These are phyloP conservation scores for Podaxis mareebaensis DNA, from an alignment of 768 basidiomycete genomes.

Conservation along the genomic window DNA sequence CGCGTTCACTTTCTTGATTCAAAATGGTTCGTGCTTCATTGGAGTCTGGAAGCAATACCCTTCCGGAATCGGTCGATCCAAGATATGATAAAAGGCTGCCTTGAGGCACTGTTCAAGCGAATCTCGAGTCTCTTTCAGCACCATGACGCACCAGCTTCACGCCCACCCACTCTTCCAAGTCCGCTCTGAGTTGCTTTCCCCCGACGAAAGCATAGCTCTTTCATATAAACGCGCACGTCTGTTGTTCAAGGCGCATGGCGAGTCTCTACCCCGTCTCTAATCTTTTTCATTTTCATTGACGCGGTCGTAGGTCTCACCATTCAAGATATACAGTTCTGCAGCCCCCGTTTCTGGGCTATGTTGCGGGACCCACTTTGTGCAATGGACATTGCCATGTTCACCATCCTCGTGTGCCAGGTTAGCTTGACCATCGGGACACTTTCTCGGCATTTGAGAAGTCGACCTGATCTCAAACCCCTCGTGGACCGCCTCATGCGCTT, in stretches of 20 bases:
- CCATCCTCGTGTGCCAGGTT: slow-evolving; percentile 51
- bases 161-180: slow-evolving; percentile 47
- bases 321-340: slow-evolving; percentile 49
- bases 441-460: slow-evolving; percentile 45
- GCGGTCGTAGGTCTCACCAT: slow-evolving; percentile 39
- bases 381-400: slow-evolving; percentile 53
- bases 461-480: slow-evolving; percentile 50
- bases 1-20: slow-evolving; percentile 19
- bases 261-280: slow-evolving; percentile 19
- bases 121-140: slow-evolving; percentile 1
- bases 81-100: slow-evolving; percentile 4
- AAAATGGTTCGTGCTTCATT: slow-evolving; percentile 20
- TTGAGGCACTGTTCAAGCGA: not conserved
- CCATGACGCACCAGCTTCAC: slow-evolving; percentile 40
- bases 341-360: slow-evolving; percentile 52
- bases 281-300: slow-evolving; percentile 14
- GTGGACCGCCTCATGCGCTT: slow-evolving; percentile 52
- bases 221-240: slow-evolving; percentile 52
- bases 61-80: slow-evolving; percentile 10
- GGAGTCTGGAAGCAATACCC: slow-evolving; percentile 12
- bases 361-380: slow-evolving; percentile 54
- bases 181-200: slow-evolving; percentile 43
- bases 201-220: slow-evolving; percentile 46
- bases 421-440: slow-evolving; percentile 57
- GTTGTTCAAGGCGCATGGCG: slow-evolving; percentile 51